Base-by-base conservation (phyloP, 1,284 basidiomycete genomes). In the Polyporus tsugae region DNA sequence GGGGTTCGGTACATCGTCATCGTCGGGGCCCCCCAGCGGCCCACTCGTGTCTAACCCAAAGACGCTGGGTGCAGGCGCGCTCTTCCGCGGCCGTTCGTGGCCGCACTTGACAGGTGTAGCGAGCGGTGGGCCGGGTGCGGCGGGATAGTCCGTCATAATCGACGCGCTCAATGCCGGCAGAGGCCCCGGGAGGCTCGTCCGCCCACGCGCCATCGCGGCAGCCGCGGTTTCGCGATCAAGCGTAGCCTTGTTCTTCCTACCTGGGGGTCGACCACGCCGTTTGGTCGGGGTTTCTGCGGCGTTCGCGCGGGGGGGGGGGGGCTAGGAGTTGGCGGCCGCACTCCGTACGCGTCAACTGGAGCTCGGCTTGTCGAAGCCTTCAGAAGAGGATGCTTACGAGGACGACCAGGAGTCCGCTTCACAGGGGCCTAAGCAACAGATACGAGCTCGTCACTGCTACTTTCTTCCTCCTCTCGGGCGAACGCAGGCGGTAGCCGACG, bases 221-320 rank as follows among this genome's bases (percentile, higher is more conserved):
- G 64, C 64, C 10, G 55, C 64, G 1, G 68, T 63, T 33, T 70
- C 71, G 39, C 71, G 71, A 33, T 41, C 64, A 44, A 70, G 53
- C 9, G 71, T 70, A 6, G 41, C 46, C 60, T 63, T 60, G 60
- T 72, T 72, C 65, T 72, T 72, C 49, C 67, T 67, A 22, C 71
- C 71, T 1, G 39, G 69, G 1, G 69, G 71, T 0, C 71, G 64
- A 17, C 71, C 71, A 1, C 69, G 71, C 9, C 57, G 66, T 25
- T 65, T 68, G 25, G 64, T 60, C 5, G 62, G 17, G 1, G 41
- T 42, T 15, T 65, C 4, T 36, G 38, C 7, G 19, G n/a, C 42
- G 11, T 7, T 35, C n/a, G 25, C 33, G 19, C n/a, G n/a, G n/a
- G n/a, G n/a, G n/a, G n/a, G n/a, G 53, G 44, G 15, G 25, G 36